A percentile compares a stretch with the other conserved stretches of the same genome.
Conservation (phyloP, 371 early-diverging fungal species). For the Encephalitozoon intestinalis region DNA sequence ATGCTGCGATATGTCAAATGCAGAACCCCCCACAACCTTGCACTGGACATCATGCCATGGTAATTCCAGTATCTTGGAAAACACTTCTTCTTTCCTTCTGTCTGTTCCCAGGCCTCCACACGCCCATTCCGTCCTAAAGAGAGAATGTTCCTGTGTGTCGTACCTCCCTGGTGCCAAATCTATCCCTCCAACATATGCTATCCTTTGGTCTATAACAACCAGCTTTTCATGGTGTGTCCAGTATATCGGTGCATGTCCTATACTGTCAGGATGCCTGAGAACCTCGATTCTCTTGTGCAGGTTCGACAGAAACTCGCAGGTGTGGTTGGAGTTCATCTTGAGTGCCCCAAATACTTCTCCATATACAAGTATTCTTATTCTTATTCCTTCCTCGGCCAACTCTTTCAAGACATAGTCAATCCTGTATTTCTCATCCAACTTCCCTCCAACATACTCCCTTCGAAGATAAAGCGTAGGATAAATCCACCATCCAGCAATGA, state of each 20-base stretch:
- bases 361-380: constrained; percentile 76
- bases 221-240: constrained; percentile 73
- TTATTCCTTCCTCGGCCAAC: constrained; percentile 75
- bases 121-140: constrained; percentile 64
- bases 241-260: constrained; percentile 65
- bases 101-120: neutral
- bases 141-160: constrained; percentile 70
- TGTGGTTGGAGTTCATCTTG: constrained; percentile 70
- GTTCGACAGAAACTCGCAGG: constrained; percentile 68
- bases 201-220: constrained; percentile 69
- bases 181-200: constrained; percentile 78
- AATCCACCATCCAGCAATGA: constrained; percentile 77
- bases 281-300: constrained; percentile 71
- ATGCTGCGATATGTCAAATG: constrained; percentile 72
- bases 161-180: constrained; percentile 81
- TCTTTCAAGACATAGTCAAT: constrained; percentile 70
- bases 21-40: constrained; percentile 65
- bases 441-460: constrained; percentile 63
- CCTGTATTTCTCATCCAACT: constrained; percentile 68
- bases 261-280: constrained; percentile 56
- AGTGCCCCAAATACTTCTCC: constrained; percentile 74
- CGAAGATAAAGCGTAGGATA: constrained; percentile 65
- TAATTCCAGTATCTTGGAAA: constrained; percentile 66
- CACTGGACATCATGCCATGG: constrained; percentile 84
- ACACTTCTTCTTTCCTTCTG: neutral